Evolutionary conservation across 139 green algal species (phyloP).

Genomic region (Nannochloris sp.): DNA sequence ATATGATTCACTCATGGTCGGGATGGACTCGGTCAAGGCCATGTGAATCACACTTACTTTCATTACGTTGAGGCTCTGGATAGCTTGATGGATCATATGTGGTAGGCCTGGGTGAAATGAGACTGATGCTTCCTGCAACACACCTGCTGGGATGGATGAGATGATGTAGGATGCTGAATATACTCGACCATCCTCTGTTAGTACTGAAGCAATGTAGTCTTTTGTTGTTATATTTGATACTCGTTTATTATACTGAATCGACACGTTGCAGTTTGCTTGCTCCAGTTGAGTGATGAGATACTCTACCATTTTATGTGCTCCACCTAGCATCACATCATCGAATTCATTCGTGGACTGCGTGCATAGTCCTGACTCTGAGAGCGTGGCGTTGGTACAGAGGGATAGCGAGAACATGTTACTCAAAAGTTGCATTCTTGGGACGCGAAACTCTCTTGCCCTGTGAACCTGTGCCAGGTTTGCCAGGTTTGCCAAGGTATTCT

Average conservation of each 20-base stretch:
- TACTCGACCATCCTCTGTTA: background rate
- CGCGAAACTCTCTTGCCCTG: background rate
- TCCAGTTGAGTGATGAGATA: too few relatives aligned
- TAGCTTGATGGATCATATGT: conserved; percentile 3
- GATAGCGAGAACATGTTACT: too few relatives aligned
- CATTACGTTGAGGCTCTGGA: conserved; percentile 4
- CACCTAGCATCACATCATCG: too few relatives aligned
- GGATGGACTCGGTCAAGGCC: background rate
- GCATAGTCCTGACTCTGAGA: too few relatives aligned
- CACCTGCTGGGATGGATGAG: conserved; percentile 22
- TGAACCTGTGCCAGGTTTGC: background rate
- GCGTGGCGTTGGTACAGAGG: too few relatives aligned
- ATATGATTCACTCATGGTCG: background rate
- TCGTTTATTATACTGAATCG: background rate
- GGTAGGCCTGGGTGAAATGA: conserved; percentile 19
- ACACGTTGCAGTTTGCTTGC: too few relatives aligned
- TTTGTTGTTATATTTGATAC: background rate
- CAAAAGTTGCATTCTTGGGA: too few relatives aligned
- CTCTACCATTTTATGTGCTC: too few relatives aligned
- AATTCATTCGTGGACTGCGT: too few relatives aligned
- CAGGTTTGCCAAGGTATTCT: background rate
- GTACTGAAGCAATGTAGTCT: conserved; percentile 1
- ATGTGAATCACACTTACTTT: background rate
- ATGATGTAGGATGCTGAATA: conserved; percentile 22
- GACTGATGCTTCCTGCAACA: conserved; percentile 8